These are phyloP conservation scores for Cadophora luteo-olivacea DNA, from an alignment of 2,329 filamentous ascomycete species.

Conservation along the genomic window DNA sequence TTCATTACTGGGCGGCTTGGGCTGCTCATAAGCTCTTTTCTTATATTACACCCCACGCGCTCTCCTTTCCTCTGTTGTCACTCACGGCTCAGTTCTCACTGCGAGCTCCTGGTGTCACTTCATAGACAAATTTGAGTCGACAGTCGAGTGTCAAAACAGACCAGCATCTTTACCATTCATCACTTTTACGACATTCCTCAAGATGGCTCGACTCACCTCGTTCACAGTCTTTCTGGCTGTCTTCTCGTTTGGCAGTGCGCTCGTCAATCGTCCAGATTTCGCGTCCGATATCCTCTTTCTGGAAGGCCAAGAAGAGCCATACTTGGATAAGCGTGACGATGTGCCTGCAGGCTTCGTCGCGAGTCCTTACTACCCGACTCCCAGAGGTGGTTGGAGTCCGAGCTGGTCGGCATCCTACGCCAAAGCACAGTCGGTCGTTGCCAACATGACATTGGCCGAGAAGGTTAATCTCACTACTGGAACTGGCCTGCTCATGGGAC, in stretches of 20 bases:
- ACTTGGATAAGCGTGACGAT: slow-evolving; percentile 31
- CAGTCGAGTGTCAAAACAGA: not conserved
- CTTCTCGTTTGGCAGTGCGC: not conserved
- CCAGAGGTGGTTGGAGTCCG: slow-evolving; percentile 60
- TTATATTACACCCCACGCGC: slow-evolving; percentile 1
- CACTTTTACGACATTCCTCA: not conserved
- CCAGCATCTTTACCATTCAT: not conserved
- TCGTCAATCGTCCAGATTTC: slow-evolving; percentile 27
- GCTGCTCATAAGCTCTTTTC: not conserved
- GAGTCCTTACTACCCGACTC: slow-evolving; percentile 42
- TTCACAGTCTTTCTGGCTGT: slow-evolving; percentile 16
- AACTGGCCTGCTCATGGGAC: slow-evolving; percentile 73
- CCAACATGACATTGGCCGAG: slow-evolving; percentile 79
- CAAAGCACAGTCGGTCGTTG: slow-evolving; percentile 72
- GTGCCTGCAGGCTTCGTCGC: slow-evolving; percentile 41
- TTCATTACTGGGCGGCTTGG: not conserved
- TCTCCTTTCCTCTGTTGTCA: not conserved
- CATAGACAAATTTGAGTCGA: not conserved
- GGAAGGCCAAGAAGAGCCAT: slow-evolving; percentile 10
- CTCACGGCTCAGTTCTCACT: not conserved
- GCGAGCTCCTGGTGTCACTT: not conserved
- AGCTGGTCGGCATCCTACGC: slow-evolving; percentile 72
- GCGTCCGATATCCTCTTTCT: slow-evolving; percentile 21
- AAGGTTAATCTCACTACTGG: slow-evolving; percentile 81
- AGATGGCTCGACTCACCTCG: slow-evolving; percentile 8